These are phyloP conservation scores for Stylonectria norvegica DNA, from an alignment of 2,329 filamentous ascomycete genomes.

Conservation along the genomic window DNA sequence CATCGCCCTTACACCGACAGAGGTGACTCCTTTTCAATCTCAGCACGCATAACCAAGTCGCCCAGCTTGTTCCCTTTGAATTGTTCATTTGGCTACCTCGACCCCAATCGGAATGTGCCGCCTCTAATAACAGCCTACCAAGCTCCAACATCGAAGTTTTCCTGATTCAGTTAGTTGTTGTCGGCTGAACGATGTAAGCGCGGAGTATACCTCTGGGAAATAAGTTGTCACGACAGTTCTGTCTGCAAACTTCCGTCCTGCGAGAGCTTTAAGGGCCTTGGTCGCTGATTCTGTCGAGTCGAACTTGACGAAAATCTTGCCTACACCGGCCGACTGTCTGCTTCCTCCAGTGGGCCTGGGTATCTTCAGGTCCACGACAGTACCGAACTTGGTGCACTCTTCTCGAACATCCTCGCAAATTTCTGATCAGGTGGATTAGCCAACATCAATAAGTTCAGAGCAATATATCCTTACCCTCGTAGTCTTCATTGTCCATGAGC, in stretches of 20 bases:
- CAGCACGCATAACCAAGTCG: constrained; percentile 18
- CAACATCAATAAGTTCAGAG: constrained; percentile 19
- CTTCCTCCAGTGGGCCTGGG: constrained; percentile 81
- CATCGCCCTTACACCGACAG: constrained; percentile 21
- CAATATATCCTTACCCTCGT: too few species aligned
- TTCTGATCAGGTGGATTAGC: constrained; percentile 58
- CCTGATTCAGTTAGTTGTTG: constrained; percentile 45
- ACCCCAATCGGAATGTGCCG: background rate
- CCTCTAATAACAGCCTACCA: constrained; percentile 65
- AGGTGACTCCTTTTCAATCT: constrained; percentile 16
- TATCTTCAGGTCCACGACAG: constrained; percentile 84
- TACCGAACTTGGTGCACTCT: constrained; percentile 89
- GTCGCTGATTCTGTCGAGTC: constrained; percentile 73
- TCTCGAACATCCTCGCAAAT: constrained; percentile 92
- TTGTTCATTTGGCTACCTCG: constrained; percentile 10
- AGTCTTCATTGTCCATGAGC: constrained; percentile 89
- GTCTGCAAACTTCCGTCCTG: constrained; percentile 93
- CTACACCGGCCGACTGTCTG: constrained; percentile 82
- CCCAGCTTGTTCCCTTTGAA: background rate
- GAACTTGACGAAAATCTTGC: constrained; percentile 98
- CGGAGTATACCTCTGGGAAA: constrained; percentile 81
- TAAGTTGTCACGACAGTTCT: constrained; percentile 95
- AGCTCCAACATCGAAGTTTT: constrained; percentile 89
- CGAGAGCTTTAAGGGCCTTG: constrained; percentile 83
- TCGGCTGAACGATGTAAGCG: too few species aligned